These are phyloP conservation scores for Echium plantagineum DNA, from an alignment of 257 asterid genomes.

Conservation along the genomic window DNA sequence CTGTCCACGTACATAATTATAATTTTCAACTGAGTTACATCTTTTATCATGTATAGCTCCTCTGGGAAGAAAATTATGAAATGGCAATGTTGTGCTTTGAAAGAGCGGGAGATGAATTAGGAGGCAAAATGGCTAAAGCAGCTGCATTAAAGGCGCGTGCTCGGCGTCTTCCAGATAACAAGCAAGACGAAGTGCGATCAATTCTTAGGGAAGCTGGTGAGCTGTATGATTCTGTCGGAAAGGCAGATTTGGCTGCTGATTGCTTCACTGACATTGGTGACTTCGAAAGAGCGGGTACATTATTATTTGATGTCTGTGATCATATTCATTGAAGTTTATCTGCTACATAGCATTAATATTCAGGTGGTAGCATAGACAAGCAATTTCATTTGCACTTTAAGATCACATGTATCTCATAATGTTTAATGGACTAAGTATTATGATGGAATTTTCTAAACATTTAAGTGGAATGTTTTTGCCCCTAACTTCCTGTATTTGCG, in stretches of 20 bases:
- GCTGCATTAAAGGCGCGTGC: conserved; percentile 42
- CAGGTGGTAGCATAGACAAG: no score
- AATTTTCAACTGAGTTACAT: no score
- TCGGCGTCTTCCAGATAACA: conserved; percentile 25
- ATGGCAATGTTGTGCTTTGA: conserved; percentile 65
- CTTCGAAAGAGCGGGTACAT: conserved; percentile 44
- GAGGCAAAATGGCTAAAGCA: conserved; percentile 58
- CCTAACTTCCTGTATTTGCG: no score
- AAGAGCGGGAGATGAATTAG: conserved; percentile 43
- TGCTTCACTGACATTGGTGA: conserved; percentile 54
- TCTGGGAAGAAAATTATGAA: conserved; percentile 51
- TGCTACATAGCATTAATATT: no score
- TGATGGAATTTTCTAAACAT: no score
- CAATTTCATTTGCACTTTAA: no score
- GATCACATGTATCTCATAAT: no score
- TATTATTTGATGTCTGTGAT: background rate
- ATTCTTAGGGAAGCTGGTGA: conserved; percentile 64
- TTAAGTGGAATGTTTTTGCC: no score
- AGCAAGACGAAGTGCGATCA: conserved; percentile 22
- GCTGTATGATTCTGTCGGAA: conserved; percentile 39
- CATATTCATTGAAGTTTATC: no score
- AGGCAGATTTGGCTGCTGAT: conserved; percentile 47
- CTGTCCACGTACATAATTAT: no score
- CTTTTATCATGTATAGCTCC: conserved; percentile 25
- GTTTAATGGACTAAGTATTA: no score